Percentiles rank a stretch among this genome's conserved stretches.
Conservation (phyloP, 2,329 filamentous ascomycete genomes). For the Coniella lustricola region DNA sequence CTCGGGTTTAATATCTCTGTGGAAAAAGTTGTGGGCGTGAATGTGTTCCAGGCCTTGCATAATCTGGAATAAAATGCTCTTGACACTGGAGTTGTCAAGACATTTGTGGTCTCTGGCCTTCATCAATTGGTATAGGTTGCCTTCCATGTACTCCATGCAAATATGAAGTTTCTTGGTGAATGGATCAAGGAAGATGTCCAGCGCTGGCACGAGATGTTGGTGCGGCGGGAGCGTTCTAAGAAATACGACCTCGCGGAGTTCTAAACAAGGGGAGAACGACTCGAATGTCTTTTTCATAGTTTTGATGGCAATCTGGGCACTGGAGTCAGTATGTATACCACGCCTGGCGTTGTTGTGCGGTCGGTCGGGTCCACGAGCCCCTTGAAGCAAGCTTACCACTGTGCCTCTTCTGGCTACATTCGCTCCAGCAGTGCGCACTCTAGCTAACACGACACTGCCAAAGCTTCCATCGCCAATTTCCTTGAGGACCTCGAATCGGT, state of each 20-base stretch:
- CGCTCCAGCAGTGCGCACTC: constrained; percentile 84
- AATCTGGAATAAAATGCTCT: constrained; percentile 97
- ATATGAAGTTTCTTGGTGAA: constrained; percentile 96
- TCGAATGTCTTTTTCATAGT: constrained; percentile 99
- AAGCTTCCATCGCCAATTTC: constrained; percentile 99
- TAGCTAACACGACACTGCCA: constrained; percentile 85
- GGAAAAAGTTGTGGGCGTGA: constrained; percentile 94
- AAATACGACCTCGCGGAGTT: constrained; percentile 95
- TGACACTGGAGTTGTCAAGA: constrained; percentile 83
- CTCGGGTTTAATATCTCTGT: constrained; percentile 98
- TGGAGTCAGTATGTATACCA: constrained; percentile 4
- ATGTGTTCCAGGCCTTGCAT: constrained; percentile 95
- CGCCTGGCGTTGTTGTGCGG: not conserved
- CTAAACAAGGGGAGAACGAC: constrained; percentile 80
- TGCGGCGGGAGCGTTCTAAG: constrained; percentile 81
- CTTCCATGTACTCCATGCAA: constrained; percentile 99
- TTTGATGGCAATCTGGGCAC: constrained; percentile 83
- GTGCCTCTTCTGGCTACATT: constrained; percentile 84
- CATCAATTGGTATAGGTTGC: constrained; percentile 98
- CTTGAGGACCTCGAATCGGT: constrained; percentile 94
- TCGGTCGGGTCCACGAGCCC: not conserved
- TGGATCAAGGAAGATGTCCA: constrained; percentile 97
- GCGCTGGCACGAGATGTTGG: constrained; percentile 87
- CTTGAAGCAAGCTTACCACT: constrained; percentile 57
- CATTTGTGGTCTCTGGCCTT: constrained; percentile 95